phyloP scores from a whole-genome alignment of 2,329 filamentous ascomycete species.

The Neopestalotiopsis sp. region DNA sequence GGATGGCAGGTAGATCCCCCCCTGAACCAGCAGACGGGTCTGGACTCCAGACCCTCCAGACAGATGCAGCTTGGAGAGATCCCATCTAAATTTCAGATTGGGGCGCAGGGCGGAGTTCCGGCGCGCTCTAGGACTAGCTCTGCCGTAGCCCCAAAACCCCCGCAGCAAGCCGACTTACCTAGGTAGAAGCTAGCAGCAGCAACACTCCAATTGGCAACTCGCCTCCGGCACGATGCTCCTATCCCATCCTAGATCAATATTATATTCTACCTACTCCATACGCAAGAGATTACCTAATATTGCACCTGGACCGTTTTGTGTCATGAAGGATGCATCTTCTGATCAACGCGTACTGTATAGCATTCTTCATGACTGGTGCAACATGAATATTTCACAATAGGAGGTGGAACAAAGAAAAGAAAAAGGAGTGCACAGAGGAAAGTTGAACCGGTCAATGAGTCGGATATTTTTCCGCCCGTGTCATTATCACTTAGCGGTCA shows the following conservation, averaged over 20 bases:
- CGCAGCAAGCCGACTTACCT: neutral
- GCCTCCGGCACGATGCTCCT: neutral
- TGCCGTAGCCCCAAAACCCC: neutral
- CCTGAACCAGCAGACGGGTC: neutral
- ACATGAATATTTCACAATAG: too few relatives aligned
- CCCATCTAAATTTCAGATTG: constrained; percentile 11
- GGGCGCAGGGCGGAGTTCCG: constrained; percentile 12
- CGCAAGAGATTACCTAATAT: constrained; percentile 1
- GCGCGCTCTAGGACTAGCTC: constrained; percentile 2
- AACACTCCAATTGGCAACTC: neutral
- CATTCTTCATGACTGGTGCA: too few relatives aligned
- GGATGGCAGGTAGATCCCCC: neutral
- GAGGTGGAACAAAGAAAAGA: too few relatives aligned
- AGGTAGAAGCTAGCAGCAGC: neutral
- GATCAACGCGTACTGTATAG: too few relatives aligned
- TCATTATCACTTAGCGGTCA: too few relatives aligned
- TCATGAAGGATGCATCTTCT: too few relatives aligned
- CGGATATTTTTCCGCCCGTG: too few relatives aligned
- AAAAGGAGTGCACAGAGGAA: too few relatives aligned
- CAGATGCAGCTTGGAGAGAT: neutral
- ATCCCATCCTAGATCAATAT: neutral
- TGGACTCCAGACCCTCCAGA: constrained; percentile 3
- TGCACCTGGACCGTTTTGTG: neutral
- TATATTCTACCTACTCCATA: neutral
- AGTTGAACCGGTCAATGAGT: too few relatives aligned